Evolutionary conservation across 1,139 yeast genomes (phyloP), one percentile per base, ranked within the genome.

Genomic region (Magnusiomyces starmeri): DNA sequence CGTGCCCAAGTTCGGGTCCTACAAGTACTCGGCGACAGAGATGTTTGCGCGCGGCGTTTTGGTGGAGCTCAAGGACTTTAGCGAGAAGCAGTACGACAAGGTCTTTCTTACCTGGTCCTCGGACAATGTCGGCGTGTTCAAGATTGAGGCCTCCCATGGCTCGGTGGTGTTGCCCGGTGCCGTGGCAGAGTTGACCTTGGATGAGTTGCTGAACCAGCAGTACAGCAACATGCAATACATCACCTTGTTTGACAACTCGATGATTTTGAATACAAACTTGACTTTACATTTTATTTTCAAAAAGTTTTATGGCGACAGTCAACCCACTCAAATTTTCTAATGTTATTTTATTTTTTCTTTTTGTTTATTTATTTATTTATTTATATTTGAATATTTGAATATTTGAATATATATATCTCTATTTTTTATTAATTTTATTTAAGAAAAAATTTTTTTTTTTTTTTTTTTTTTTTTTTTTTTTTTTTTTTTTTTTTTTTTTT

Each of bases 1-100:
- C 46, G 70, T 82, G 46, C 90, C 94, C 1, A 79, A 78, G 62
- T 87, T 83, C 66, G 96, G 96, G 8, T 85, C 94, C 0, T 87
- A 82, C 70, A 86, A 85, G 67, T 86, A 87, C 69, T 77, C 88
- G 0, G 83, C 88, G 2, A 83, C 85, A 56, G 84, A 82, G 61
- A 73, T 92, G 50, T 74, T 78, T 65, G 97, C 89, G 54, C 83
- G 79, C 60, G 84, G 85, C 1, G 77, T 89, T 1, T 65, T 92
- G 27, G 66, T 77, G 4, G 83, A 80, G 52, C 74, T 85, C 49
- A 77, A 62, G 39, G 75, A 74, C 9, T 71, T 68, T 53, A 57
- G 62, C 2, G 80, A 78, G 2, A 71, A 78, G 24, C 79, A 77
- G 54, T 76, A 80, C 46, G 85, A 87, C 12, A 86, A 83, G 60